phyloP scores from a whole-genome alignment of 2,329 filamentous ascomycete species.

The Didymella sp. region DNA sequence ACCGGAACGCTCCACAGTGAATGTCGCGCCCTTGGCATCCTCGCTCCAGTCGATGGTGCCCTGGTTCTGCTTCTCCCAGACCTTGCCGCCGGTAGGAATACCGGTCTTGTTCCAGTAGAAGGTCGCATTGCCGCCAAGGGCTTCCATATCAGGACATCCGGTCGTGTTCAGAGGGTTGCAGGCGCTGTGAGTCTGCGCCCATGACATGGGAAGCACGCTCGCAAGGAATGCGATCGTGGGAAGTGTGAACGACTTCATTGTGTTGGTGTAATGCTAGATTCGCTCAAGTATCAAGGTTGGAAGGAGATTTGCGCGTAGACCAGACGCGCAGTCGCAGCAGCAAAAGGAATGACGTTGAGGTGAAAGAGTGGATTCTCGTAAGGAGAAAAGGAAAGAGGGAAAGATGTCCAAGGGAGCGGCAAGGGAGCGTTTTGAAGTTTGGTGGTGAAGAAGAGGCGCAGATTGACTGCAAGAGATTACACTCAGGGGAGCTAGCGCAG shows the following conservation, averaged over 20 bases:
- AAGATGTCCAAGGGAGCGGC: slow-evolving; percentile 30
- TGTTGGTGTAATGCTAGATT: slow-evolving; percentile 11
- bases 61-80: slow-evolving; percentile 71
- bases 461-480: slow-evolving; percentile 30
- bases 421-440: slow-evolving; percentile 36
- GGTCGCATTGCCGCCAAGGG: slow-evolving; percentile 67
- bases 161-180: slow-evolving; percentile 78
- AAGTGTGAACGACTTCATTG: slow-evolving; percentile 45
- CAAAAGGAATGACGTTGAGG: slow-evolving; percentile 29
- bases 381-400: slow-evolving; percentile 25
- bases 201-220: slow-evolving; percentile 52
- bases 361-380: slow-evolving; percentile 43
- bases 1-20: slow-evolving; percentile 72
- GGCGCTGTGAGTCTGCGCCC: slow-evolving; percentile 76
- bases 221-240: slow-evolving; percentile 49
- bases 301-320: slow-evolving; percentile 46
- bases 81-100: slow-evolving; percentile 34
- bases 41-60: slow-evolving; percentile 68
- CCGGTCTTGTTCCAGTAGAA: slow-evolving; percentile 63
- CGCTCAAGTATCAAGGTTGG: slow-evolving; percentile 7
- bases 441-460: slow-evolving; percentile 35
- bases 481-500: slow-evolving; percentile 25
- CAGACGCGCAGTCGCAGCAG: slow-evolving; percentile 41
- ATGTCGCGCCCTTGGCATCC: slow-evolving; percentile 66
- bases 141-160: slow-evolving; percentile 72